phyloP scores from a whole-genome alignment of 2,329 filamentous ascomycete species.

The Colletotrichum coccodes region DNA sequence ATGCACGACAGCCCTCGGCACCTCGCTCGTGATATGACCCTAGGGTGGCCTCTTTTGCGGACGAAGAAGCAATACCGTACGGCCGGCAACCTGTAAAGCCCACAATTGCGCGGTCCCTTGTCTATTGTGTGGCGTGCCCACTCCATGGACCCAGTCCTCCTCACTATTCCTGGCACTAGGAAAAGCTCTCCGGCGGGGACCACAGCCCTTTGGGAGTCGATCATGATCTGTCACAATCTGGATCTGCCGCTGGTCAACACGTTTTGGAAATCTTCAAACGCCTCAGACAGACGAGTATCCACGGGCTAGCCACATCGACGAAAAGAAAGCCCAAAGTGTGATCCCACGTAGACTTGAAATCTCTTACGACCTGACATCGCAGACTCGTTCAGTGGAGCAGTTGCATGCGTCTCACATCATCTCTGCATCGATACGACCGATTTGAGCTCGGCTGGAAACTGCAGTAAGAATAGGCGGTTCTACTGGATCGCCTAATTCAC shows the following conservation, averaged over 20 bases:
- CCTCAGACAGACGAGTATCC: slow-evolving; percentile 13
- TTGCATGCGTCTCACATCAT: slow-evolving; percentile 7
- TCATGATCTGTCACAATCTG: slow-evolving; percentile 36
- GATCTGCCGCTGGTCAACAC: slow-evolving; percentile 14
- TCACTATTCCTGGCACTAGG: slow-evolving; percentile 10
- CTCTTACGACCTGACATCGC: background rate
- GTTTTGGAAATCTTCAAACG: slow-evolving; percentile 9
- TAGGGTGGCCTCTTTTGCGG: background rate
- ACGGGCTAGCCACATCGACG: background rate
- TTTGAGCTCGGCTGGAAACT: background rate
- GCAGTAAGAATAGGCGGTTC: background rate
- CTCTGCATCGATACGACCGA: slow-evolving; percentile 7
- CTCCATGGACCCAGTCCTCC: slow-evolving; percentile 10
- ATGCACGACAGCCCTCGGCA: slow-evolving; percentile 4
- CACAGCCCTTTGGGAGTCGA: slow-evolving; percentile 22
- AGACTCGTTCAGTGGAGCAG: background rate
- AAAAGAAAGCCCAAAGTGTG: background rate
- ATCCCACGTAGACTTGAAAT: background rate
- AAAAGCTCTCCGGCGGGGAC: slow-evolving; percentile 14
- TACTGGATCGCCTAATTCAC: background rate
- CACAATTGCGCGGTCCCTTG: slow-evolving; percentile 23
- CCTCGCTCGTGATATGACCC: slow-evolving; percentile 17
- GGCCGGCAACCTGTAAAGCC: slow-evolving; percentile 27
- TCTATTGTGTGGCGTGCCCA: slow-evolving; percentile 4
- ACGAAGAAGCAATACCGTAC: slow-evolving; percentile 26